Base-by-base conservation (phyloP, 805 yeast species). In the Candida alai region DNA sequence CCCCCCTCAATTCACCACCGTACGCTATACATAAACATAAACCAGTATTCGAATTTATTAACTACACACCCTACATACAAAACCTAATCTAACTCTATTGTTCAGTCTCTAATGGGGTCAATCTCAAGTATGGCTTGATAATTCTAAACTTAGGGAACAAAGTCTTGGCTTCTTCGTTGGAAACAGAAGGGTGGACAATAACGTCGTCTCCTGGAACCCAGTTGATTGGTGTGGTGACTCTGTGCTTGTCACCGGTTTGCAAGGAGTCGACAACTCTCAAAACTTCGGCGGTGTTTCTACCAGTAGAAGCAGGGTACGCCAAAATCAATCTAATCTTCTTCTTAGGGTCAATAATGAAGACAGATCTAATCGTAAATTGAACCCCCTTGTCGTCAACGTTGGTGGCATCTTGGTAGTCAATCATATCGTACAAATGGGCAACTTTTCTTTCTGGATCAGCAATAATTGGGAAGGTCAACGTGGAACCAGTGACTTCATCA, bases 271-370 rank as follows among this genome's bases (percentile, higher is more conserved):
- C 67, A 37, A 84, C 95, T 68, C 97, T 83, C 62, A 89, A 72
- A 23, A 88, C 90, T 72, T 88, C 97, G 39, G 84, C 76, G 42
- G 95, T 76, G 79, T 89, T 88, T 74, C 97, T 84, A 59, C 97
- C 97, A 42, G 85, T 80, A 29, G 95, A 82, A 40, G 96, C 93
- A 39, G 97, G 97, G 73, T 88, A 88, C 15, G 90, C 76, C 70
- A 89, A 63, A 47, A 82, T 79, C 56, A 87, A 73, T 68, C 96
- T 80, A 56, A 89, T 79, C 66, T 83, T 88, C 76, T 88, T 89
- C 49, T 68, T 58, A 47, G 96, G 96, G 64, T 88, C 96, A 59
- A 88, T 87, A 60, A 88, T 68, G 69, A 82, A 89, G 39, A 88
- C 96, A 11, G 94, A 83, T 73, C 97, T 83, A 65, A 88, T 85